Evolutionary conservation across 1,284 basidiomycete genomes (phyloP).

Genomic region (Fomitiporia mediterranea): DNA sequence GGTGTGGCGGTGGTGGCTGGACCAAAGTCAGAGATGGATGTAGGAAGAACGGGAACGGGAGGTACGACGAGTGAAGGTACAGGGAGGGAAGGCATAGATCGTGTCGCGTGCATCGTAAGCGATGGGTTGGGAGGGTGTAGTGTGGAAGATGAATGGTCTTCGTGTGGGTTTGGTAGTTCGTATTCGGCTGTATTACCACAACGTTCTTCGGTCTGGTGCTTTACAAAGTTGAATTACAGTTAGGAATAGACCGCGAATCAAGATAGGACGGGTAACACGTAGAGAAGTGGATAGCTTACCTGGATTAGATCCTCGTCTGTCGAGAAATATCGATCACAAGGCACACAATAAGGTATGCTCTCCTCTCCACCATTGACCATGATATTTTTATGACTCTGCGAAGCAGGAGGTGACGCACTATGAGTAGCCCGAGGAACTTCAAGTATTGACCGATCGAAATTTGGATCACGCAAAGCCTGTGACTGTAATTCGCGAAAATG

Average conservation of each 20-base stretch:
- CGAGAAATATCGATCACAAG: constrained; percentile 8
- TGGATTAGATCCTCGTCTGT: not conserved
- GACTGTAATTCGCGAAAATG: not conserved
- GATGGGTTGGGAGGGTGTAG: not conserved
- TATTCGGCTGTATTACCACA: not conserved
- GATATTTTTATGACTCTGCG: not conserved
- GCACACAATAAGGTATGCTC: not conserved
- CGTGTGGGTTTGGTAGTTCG: not conserved
- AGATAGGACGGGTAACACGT: not conserved
- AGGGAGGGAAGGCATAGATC: not conserved
- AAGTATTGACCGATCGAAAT: not conserved
- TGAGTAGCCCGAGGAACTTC: not conserved
- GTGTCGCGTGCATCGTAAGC: not conserved
- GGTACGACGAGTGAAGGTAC: not conserved
- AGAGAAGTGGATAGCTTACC: not conserved
- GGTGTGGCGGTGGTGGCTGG: not conserved
- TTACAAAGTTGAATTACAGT: no score
- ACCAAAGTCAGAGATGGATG: not conserved
- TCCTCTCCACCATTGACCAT: not conserved
- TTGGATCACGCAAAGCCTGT: not conserved
- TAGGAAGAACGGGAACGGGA: not conserved
- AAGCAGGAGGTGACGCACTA: no score
- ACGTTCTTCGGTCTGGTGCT: not conserved
- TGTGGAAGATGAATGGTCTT: not conserved
- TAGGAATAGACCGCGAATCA: not conserved